These are phyloP conservation scores for Cercospora canescens DNA, from an alignment of 2,329 filamentous ascomycete species.

Conservation along the genomic window DNA sequence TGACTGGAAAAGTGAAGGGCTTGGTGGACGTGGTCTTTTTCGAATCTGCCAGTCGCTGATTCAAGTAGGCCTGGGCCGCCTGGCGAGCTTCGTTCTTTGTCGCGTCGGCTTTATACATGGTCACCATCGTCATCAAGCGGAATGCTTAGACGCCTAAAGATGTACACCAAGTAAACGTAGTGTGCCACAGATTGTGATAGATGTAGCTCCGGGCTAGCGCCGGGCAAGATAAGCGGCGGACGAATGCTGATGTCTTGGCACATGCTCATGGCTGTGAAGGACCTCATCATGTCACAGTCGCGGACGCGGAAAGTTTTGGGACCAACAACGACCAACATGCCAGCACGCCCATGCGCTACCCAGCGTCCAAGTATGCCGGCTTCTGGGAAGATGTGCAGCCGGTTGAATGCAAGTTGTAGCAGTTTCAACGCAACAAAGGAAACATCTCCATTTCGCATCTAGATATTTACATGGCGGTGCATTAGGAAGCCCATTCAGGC, in stretches of 20 bases:
- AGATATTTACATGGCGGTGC: constrained; percentile 26
- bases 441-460: constrained; percentile 25
- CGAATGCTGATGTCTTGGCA: not conserved
- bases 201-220: not conserved
- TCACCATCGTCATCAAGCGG: constrained; percentile 4
- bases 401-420: not conserved
- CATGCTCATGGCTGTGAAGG: not conserved
- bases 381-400: not conserved
- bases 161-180: not conserved
- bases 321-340: not conserved
- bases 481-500: not conserved
- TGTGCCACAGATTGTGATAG: not conserved
- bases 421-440: constrained; percentile 18
- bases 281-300: not conserved
- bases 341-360: not conserved
- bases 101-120: constrained; percentile 13
- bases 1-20: constrained; percentile 39
- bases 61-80: constrained; percentile 37
- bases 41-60: constrained; percentile 34
- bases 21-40: constrained; percentile 8
- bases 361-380: not conserved
- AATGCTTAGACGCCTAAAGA: not conserved
- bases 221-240: not conserved
- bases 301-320: not conserved
- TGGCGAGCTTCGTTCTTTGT: constrained; percentile 37